A percentile compares a stretch with the other conserved stretches of the same genome.
phyloP scores from a whole-genome alignment of 106 monocot species.

The Acorus gramineus region DNA sequence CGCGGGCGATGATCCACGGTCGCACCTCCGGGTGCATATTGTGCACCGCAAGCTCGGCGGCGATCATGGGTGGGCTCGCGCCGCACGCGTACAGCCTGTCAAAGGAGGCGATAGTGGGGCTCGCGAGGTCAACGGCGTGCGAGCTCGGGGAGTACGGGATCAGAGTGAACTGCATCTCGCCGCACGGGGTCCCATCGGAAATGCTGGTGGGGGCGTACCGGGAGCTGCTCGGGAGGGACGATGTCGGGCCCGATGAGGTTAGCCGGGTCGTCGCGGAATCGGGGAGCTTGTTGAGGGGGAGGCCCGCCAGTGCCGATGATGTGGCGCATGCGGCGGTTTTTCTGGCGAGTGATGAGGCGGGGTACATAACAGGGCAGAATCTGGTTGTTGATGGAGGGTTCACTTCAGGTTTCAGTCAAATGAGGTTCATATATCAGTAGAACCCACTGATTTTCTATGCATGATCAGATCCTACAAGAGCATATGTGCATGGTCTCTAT shows the following conservation, averaged over 20 bases:
- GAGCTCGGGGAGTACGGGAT: constrained; percentile 10
- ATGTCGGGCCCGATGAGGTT: not conserved
- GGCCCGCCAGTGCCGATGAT: constrained; percentile 1
- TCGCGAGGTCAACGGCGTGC: constrained; percentile 1
- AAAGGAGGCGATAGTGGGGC: constrained; percentile 14
- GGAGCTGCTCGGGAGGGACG: not conserved
- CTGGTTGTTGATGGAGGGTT: constrained; percentile 17
- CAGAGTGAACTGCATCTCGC: constrained; percentile 21
- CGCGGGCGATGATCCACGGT: not conserved
- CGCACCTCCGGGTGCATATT: constrained; percentile 5
- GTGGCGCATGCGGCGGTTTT: constrained; percentile 14
- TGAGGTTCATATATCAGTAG: constrained; percentile 7
- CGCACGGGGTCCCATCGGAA: constrained; percentile 5
- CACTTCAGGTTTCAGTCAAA: not conserved
- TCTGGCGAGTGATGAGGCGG: constrained; percentile 17
- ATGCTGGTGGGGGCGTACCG: not conserved
- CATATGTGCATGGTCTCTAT: too few species aligned
- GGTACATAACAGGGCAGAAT: constrained; percentile 10
- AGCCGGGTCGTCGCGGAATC: not conserved
- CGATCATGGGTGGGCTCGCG: not conserved
- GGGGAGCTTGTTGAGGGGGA: constrained; percentile 6
- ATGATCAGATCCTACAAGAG: too few species aligned
- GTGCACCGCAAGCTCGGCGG: constrained; percentile 4
- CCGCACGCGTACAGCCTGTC: constrained; percentile 1
- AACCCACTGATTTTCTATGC: too few species aligned